Conservation (phyloP, 2,329 filamentous ascomycete species). For the Phialemonium atrogriseum region DNA sequence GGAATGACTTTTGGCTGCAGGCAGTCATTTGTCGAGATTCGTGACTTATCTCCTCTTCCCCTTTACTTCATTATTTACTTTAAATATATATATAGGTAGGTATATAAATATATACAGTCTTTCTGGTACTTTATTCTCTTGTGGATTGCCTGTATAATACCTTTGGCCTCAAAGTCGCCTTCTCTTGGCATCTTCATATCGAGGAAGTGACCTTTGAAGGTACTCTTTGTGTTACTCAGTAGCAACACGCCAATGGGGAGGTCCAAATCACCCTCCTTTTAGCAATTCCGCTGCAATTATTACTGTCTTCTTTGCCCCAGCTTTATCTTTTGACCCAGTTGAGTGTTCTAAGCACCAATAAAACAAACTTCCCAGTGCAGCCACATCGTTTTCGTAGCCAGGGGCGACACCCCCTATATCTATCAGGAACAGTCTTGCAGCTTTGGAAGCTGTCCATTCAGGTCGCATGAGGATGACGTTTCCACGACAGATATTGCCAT, state of each 20-base stretch:
- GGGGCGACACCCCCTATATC: conserved; percentile 5
- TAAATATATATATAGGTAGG: too few relatives aligned
- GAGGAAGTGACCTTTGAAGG: neutral
- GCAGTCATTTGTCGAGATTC: too few relatives aligned
- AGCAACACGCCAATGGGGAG: neutral
- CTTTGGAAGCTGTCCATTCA: neutral
- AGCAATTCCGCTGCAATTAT: neutral
- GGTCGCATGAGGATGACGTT: conserved; percentile 3
- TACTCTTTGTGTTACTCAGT: neutral
- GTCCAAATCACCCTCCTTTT: neutral
- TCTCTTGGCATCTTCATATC: neutral
- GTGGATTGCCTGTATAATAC: too few relatives aligned
- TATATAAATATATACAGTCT: too few relatives aligned
- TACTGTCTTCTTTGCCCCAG: neutral
- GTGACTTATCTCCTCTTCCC: too few relatives aligned
- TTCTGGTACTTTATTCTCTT: too few relatives aligned
- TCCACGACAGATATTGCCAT: conserved; percentile 5
- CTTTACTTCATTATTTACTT: too few relatives aligned
- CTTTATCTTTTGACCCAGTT: neutral
- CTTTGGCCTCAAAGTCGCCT: neutral
- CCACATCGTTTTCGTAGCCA: conserved; percentile 4
- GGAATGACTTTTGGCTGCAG: too few relatives aligned
- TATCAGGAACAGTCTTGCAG: conserved; percentile 1
- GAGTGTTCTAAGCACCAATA: conserved; percentile 5
- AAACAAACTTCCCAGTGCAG: conserved; percentile 3